phyloP scores from a whole-genome alignment of 441 rosid species.

The Sinapis alba region DNA sequence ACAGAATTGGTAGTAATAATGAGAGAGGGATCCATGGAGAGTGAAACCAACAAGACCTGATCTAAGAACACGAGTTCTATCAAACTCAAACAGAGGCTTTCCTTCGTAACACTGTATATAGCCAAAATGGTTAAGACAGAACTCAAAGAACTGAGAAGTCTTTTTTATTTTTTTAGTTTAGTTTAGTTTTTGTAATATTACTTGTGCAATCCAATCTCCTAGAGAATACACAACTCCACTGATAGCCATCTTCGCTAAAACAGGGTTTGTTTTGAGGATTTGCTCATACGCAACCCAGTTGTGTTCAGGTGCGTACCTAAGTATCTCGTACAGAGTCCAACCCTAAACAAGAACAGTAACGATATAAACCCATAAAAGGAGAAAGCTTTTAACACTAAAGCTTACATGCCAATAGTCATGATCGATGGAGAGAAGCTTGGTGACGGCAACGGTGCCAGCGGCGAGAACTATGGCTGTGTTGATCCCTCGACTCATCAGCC shows the following conservation, averaged over 20 bases:
- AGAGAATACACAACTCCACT: slow-evolving; percentile 85
- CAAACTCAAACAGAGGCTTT: slow-evolving; percentile 32
- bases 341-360: slow-evolving; percentile 52
- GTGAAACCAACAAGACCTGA: slow-evolving; percentile 44
- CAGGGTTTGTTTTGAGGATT: slow-evolving; percentile 85
- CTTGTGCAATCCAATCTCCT: slow-evolving; percentile 99
- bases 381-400: slow-evolving; percentile 24
- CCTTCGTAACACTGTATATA: slow-evolving; percentile 85
- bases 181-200: slow-evolving; percentile 28
- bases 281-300: slow-evolving; percentile 94
- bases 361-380: slow-evolving; percentile 14
- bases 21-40: slow-evolving; percentile 96
- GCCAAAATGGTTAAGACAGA: slow-evolving; percentile 11
- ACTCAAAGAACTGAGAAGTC: slow-evolving; percentile 1
- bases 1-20: slow-evolving; percentile 87
- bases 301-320: slow-evolving; percentile 84
- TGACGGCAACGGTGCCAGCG: slow-evolving; percentile 74
- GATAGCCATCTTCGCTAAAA: slow-evolving; percentile 96
- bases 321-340: slow-evolving; percentile 90
- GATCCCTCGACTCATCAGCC: slow-evolving; percentile 56
- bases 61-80: background rate
- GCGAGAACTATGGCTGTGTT: slow-evolving; percentile 87
- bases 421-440: slow-evolving; percentile 79
- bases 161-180: background rate
- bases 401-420: slow-evolving; percentile 98